Evolutionary conservation across 805 yeast genomes (phyloP), one percentile per base, ranked within the genome.

Genomic region (Vanderwaltozyma polyspora): DNA sequence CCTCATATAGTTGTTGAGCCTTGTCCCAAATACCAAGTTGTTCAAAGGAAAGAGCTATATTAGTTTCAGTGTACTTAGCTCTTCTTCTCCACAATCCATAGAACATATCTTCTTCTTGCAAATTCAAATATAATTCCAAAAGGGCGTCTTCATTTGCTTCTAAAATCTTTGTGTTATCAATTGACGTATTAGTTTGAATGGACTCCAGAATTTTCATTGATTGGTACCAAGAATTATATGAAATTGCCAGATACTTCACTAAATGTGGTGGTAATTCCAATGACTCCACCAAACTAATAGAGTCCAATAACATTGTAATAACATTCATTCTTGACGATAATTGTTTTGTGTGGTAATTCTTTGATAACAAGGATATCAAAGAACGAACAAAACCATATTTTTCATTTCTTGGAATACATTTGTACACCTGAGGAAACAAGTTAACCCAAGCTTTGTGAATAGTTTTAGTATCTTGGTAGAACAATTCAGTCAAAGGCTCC

Each of bases 61-160:
- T 85, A 0, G 98, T 91, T 53, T 91, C 95, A 7, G 80, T 70
- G 52, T 89, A 91, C 58, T 89, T 89, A 6, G 97, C 94, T 38
- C 96, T 71, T 55, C 97, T 71, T 62, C 97, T 75, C 99, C 99
- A 91, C 44, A 86, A 67, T 3, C 99, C 99, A 55, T 91, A 91
- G 55, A 87, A 91, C 87, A 89, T 82, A 49, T 91, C 98, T 35
- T 84, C 94, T 49, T 91, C 98, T 47, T 85, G 93, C 34, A 91
- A 60, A 7, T 80, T 74, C 5, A 94, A 78, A 49, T 89, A 91
- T 56, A 89, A 63, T 59, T 93, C 96, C 24, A 86, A 74, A 29
- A 91, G 60, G 0, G 98, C 95, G 60, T 91, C 97, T 41, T 80
- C 78, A 37, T 83, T 85, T 3, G 86, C 78, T 38, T 87, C 95